phyloP scores from a whole-genome alignment of 495 filamentous ascomycete genomes.

The Stereocaulon alpinum region DNA sequence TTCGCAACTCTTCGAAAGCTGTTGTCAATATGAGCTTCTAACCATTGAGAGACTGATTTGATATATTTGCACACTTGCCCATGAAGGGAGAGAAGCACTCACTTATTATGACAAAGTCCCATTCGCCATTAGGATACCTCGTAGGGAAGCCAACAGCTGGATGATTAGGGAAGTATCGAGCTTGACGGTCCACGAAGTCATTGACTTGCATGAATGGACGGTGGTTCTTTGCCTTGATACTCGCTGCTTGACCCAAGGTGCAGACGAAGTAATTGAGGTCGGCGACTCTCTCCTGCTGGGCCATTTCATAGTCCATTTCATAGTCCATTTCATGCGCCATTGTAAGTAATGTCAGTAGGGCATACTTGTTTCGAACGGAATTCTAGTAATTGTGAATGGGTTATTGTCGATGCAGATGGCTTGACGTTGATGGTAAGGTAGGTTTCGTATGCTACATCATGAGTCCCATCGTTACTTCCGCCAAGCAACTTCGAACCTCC shows the following conservation, averaged over 20 bases:
- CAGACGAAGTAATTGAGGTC: constrained; percentile 40
- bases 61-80: constrained; percentile 2
- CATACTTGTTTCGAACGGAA: background rate
- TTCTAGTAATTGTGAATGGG: background rate
- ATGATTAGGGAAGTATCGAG: constrained; percentile 21
- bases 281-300: background rate
- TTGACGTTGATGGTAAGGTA: no score
- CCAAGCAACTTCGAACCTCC: no score
- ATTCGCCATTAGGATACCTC: constrained; percentile 1
- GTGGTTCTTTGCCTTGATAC: constrained; percentile 21
- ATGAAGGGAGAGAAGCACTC: background rate
- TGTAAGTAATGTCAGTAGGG: background rate
- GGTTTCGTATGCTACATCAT: no score
- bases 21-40: background rate
- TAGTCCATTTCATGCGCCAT: background rate
- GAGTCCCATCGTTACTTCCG: no score
- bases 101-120: constrained; percentile 23
- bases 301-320: background rate
- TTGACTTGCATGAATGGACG: constrained; percentile 34
- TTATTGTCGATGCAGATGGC: no score
- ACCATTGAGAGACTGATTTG: background rate
- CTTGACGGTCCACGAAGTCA: constrained; percentile 36
- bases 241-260: constrained; percentile 38
- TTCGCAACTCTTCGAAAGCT: constrained; percentile 9
- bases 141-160: constrained; percentile 39